These are phyloP conservation scores for Fagus sylvatica DNA, from an alignment of 306 rosid species.

Conservation along the genomic window DNA sequence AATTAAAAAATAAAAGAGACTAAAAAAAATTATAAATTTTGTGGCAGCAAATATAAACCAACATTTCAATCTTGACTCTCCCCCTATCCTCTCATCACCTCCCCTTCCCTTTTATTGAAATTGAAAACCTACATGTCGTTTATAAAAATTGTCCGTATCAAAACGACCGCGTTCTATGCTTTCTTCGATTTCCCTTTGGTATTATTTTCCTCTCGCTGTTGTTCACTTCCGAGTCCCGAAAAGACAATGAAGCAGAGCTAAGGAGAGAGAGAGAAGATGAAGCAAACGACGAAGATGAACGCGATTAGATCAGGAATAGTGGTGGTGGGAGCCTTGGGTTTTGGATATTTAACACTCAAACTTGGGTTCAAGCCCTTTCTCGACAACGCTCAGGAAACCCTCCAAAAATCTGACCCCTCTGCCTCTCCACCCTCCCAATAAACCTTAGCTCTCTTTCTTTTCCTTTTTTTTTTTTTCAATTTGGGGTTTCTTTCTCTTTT, in stretches of 20 bases:
- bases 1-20: no score
- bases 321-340: constrained; percentile 83
- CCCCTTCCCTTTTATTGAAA: no score
- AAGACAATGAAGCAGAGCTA: neutral
- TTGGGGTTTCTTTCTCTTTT: neutral
- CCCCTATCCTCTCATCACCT: no score
- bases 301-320: constrained; percentile 78
- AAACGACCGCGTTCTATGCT: neutral
- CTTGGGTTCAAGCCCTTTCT: constrained; percentile 80
- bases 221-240: neutral
- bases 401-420: constrained; percentile 36
- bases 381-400: constrained; percentile 57
- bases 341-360: constrained; percentile 71
- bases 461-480: neutral
- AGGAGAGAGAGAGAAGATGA: constrained; percentile 26
- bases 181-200: neutral
- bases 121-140: neutral
- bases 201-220: neutral
- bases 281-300: constrained; percentile 48
- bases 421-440: constrained; percentile 30
- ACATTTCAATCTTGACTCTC: no score
- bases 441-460: constrained; percentile 34
- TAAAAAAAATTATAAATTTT: no score
- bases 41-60: no score
- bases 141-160: neutral